Conservation (phyloP, 768 basidiomycete genomes). For the Astraeus odoratus region DNA sequence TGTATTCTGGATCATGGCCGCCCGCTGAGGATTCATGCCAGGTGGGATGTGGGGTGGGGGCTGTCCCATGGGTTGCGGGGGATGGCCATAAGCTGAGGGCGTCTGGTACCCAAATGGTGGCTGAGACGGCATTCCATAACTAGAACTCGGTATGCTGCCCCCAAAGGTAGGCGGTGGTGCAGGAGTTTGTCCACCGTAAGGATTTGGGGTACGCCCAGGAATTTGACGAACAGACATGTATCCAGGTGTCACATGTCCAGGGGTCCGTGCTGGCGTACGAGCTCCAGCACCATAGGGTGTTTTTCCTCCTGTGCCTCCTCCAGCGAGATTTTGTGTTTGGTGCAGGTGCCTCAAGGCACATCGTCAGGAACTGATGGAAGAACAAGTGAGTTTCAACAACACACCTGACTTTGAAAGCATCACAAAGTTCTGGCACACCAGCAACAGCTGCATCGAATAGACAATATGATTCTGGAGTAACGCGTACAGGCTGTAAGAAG, state of each 20-base stretch:
- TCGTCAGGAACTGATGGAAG: conserved; percentile 3
- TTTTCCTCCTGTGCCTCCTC: conserved; percentile 52
- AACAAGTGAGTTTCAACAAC: conserved; percentile 7
- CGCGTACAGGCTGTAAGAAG: conserved; percentile 64
- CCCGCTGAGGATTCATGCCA: conserved; percentile 61
- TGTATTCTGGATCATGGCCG: conserved; percentile 54
- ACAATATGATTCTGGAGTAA: conserved; percentile 83
- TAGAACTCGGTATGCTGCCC: conserved; percentile 21
- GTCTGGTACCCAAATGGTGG: conserved; percentile 37
- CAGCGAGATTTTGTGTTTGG: conserved; percentile 62
- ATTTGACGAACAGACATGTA: conserved; percentile 68
- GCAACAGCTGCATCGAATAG: conserved; percentile 87
- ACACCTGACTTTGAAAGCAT: conserved; percentile 91
- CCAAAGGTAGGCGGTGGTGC: conserved; percentile 29
- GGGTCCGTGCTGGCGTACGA: conserved; percentile 72
- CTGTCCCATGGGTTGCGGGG: conserved; percentile 35
- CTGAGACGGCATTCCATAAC: conserved; percentile 25
- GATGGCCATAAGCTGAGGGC: conserved; percentile 33
- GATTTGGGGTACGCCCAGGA: conserved; percentile 70
- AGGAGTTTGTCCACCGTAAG: conserved; percentile 49
- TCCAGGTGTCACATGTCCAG: conserved; percentile 74
- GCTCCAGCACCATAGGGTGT: conserved; percentile 72
- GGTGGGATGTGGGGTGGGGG: conserved; percentile 42
- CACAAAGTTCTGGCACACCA: conserved; percentile 89
- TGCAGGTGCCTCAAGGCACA: conserved; percentile 56